phyloP scores from a whole-genome alignment of 805 yeast genomes.

The Nakazawaea siamensis region DNA sequence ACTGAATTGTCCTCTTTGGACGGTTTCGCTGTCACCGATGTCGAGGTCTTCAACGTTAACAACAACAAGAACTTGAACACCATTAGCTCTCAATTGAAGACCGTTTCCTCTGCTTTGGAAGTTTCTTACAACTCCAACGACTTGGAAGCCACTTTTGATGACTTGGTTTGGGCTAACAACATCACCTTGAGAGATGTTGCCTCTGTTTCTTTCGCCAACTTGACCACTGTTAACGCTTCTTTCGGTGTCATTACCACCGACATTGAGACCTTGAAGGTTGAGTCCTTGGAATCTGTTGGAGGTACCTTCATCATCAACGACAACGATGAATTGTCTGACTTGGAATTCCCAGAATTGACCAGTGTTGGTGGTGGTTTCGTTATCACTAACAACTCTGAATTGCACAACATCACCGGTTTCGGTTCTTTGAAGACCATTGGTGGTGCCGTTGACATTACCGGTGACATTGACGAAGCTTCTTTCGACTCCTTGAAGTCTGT shows the following conservation, averaged over 20 bases:
- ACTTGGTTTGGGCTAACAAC: conserved; percentile 80
- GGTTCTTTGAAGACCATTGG: conserved; percentile 63
- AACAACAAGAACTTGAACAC: conserved; percentile 77
- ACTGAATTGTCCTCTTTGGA: conserved; percentile 60
- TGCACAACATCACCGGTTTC: conserved; percentile 64
- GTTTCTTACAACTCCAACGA: conserved; percentile 81
- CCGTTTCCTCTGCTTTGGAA: conserved; percentile 67
- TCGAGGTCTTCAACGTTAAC: conserved; percentile 69
- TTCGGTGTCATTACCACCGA: conserved; percentile 73
- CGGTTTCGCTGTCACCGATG: conserved; percentile 46
- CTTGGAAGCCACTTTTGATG: conserved; percentile 60
- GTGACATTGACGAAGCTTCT: conserved; percentile 75
- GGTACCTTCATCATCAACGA: conserved; percentile 69
- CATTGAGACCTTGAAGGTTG: conserved; percentile 45
- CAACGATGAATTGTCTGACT: conserved; percentile 62
- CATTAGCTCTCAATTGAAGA: conserved; percentile 61
- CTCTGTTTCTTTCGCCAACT: conserved; percentile 60
- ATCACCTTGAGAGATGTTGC: conserved; percentile 76
- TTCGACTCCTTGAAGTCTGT: conserved; percentile 69
- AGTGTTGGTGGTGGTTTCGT: conserved; percentile 89
- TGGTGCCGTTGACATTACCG: conserved; percentile 81
- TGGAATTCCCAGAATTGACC: conserved; percentile 64
- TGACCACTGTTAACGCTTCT: conserved; percentile 72
- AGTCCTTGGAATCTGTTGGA: conserved; percentile 58
- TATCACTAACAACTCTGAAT: conserved; percentile 75